phyloP scores from a whole-genome alignment of 2,329 filamentous ascomycete species.

The Xylariaceae sp. region DNA sequence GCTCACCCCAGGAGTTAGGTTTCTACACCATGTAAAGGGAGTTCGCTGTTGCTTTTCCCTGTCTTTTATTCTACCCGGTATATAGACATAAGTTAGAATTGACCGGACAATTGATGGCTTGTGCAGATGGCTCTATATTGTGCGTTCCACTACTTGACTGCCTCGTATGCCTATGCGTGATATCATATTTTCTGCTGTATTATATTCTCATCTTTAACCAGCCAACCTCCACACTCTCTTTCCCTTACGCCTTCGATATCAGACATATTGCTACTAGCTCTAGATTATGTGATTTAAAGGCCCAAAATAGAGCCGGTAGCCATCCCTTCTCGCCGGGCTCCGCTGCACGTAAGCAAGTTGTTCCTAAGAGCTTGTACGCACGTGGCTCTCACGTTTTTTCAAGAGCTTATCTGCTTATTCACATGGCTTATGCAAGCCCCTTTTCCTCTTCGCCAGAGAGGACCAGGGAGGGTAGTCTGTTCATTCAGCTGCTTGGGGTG shows the following conservation, averaged over 20 bases:
- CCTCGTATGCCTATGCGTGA: background rate
- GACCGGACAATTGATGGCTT: slow-evolving; percentile 6
- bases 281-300: background rate
- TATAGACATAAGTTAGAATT: slow-evolving; percentile 8
- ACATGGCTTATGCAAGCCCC: background rate
- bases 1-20: slow-evolving; percentile 11
- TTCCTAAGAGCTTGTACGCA: background rate
- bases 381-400: background rate
- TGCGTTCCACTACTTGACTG: background rate
- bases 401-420: background rate
- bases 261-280: background rate
- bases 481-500: slow-evolving; percentile 7
- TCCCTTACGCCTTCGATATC: too few species aligned
- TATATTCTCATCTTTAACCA: too few species aligned
- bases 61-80: slow-evolving; percentile 5
- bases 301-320: background rate
- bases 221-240: too few species aligned
- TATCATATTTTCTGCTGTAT: too few species aligned
- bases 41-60: background rate
- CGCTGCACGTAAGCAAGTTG: background rate
- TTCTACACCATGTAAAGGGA: slow-evolving; percentile 10
- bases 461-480: background rate
- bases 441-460: background rate
- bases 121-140: background rate
- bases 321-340: background rate